These are phyloP conservation scores for Globisporangium okanoganense DNA, from an alignment of 352 stramenopile genomes.

Conservation along the genomic window DNA sequence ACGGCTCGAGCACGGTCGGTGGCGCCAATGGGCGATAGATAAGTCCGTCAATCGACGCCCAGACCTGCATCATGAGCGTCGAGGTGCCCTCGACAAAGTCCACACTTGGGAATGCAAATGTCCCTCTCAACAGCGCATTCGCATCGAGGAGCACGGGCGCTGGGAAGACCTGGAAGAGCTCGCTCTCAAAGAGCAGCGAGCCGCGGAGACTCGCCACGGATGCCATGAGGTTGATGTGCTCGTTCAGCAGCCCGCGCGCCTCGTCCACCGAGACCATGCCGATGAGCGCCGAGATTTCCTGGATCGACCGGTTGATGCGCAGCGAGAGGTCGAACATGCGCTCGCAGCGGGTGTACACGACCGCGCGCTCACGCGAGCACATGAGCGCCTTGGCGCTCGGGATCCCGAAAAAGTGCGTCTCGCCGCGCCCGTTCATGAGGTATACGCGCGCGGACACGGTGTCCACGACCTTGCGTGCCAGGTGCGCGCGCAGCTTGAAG, in stretches of 20 bases:
- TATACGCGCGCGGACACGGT: conserved; percentile 69
- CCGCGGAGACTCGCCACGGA: conserved; percentile 68
- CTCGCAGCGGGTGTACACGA: conserved; percentile 82
- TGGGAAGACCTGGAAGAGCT: conserved; percentile 82
- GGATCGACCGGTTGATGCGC: conserved; percentile 84
- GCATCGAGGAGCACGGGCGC: conserved; percentile 75
- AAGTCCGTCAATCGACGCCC: conserved; percentile 74
- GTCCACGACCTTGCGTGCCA: conserved; percentile 55
- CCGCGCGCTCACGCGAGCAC: conserved; percentile 70
- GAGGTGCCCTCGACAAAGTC: conserved; percentile 57
- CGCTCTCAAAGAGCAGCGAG: conserved; percentile 84
- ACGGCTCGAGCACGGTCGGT: conserved; percentile 47
- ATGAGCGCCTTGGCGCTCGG: conserved; percentile 54
- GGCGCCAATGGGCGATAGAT: conserved; percentile 77
- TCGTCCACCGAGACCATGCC: conserved; percentile 80
- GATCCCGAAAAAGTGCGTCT: conserved; percentile 66
- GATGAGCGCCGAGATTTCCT: conserved; percentile 83
- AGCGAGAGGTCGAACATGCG: conserved; percentile 86
- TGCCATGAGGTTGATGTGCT: conserved; percentile 83
- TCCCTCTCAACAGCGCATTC: conserved; percentile 68
- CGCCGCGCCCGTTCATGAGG: conserved; percentile 75
- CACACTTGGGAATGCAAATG: conserved; percentile 41
- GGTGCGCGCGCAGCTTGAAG: conserved; percentile 61
- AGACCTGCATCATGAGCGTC: conserved; percentile 87
- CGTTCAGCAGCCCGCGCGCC: conserved; percentile 67